phyloP scores from a whole-genome alignment of 495 filamentous ascomycete genomes.

The Oidiodendron maius region DNA sequence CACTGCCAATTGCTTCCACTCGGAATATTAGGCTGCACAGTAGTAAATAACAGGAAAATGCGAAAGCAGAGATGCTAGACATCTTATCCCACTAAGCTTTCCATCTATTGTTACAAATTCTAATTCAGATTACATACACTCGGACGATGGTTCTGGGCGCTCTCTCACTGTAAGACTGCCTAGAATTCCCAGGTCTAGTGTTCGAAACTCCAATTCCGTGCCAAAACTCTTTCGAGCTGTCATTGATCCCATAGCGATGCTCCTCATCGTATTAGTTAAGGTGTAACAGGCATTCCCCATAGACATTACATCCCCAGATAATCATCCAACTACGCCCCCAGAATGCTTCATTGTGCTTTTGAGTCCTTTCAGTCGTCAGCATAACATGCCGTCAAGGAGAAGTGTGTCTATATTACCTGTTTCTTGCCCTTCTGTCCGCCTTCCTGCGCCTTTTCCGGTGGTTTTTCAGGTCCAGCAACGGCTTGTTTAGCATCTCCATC shows the following conservation, averaged over 20 bases:
- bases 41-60: no score
- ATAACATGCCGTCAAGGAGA: background rate
- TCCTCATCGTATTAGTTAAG: no score
- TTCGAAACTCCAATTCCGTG: background rate
- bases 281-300: no score
- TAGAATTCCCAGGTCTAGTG: background rate
- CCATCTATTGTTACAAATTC: background rate
- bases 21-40: no score
- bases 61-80: no score
- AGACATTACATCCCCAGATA: no score
- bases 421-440: no score
- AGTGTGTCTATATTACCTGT: no score
- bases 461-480: slow-evolving; percentile 14
- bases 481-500: slow-evolving; percentile 2
- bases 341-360: background rate
- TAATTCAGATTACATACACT: background rate
- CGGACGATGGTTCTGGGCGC: background rate
- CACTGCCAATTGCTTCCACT: no score
- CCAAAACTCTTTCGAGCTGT: background rate
- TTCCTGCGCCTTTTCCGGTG: slow-evolving; percentile 22
- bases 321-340: background rate
- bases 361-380: background rate
- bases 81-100: background rate
- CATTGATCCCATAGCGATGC: no score
- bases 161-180: background rate